Evolutionary conservation across 2,329 filamentous ascomycete species (phyloP).

Genomic region (Pestalotiopsis fici): DNA sequence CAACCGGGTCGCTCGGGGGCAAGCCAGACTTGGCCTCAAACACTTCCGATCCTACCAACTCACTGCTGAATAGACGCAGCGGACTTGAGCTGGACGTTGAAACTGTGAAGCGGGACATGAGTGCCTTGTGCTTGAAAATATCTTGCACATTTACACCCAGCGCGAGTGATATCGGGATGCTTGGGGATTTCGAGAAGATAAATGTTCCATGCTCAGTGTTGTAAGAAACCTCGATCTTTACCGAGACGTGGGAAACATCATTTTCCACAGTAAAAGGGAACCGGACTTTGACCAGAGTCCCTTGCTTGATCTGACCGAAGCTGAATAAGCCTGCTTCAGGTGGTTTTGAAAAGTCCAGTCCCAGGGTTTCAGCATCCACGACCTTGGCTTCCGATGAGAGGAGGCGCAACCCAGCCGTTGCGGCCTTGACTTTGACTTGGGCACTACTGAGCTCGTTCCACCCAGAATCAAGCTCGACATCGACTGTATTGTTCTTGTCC

Average conservation of each 20-base stretch:
- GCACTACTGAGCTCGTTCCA: slow-evolving; percentile 68
- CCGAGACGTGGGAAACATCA: slow-evolving; percentile 67
- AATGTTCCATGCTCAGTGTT: slow-evolving; percentile 67
- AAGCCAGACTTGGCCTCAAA: slow-evolving; percentile 66
- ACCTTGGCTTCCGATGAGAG: slow-evolving; percentile 61
- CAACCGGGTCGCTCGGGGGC: slow-evolving; percentile 51
- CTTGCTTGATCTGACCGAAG: slow-evolving; percentile 46
- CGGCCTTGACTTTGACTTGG: slow-evolving; percentile 63
- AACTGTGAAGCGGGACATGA: slow-evolving; percentile 91
- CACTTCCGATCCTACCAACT: slow-evolving; percentile 68
- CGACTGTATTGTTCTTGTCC: slow-evolving; percentile 75
- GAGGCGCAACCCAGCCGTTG: slow-evolving; percentile 66
- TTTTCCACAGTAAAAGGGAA: slow-evolving; percentile 86
- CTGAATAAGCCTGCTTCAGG: slow-evolving; percentile 55
- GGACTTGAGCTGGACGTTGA: slow-evolving; percentile 78
- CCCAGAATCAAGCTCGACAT: slow-evolving; percentile 72
- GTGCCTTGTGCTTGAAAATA: slow-evolving; percentile 78
- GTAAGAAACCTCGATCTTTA: slow-evolving; percentile 78
- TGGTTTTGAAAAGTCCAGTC: slow-evolving; percentile 45
- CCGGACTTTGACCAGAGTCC: slow-evolving; percentile 56
- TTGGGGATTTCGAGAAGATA: slow-evolving; percentile 61
- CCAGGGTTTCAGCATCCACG: slow-evolving; percentile 37
- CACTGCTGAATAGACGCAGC: slow-evolving; percentile 70
- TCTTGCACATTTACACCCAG: slow-evolving; percentile 97
- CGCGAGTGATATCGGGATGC: slow-evolving; percentile 73